Base-by-base conservation (phyloP, 2,329 filamentous ascomycete species). In the Scortechinia acanthostroma region DNA sequence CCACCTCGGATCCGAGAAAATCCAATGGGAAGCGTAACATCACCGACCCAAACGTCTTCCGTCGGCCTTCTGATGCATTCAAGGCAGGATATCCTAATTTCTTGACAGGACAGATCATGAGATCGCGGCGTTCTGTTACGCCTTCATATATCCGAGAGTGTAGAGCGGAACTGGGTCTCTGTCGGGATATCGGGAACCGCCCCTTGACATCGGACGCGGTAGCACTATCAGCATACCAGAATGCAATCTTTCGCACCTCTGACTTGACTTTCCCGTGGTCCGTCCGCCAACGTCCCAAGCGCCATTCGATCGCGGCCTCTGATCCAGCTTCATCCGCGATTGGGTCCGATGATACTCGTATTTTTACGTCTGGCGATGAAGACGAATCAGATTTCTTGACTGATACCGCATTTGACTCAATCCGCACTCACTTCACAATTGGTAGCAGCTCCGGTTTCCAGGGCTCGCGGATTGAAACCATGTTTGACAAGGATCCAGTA, bases 361-460 rank as follows among this genome's bases (percentile, higher is more conserved):
- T 72, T 22, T 67, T 77, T 50, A 71, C 71, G 33, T 79, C 74
- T 19, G 67, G 71, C 22, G 77, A 81, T 49, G 78, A 80, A 51
- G 76, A 80, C 52, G 80, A 80, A 49, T 71, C 71, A 42, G 79
- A 82, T 52, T 68, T 76, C 50, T 70, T 76, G 52, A 81, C 76
- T 51, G 79, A 83, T 50, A 79, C 73, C 20, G 68, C 73, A 15
- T 83, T 76, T 61, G 79, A 83, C 59, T 83, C 79, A 43, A 64
- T 81, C 47, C 76, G 75, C 47, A 83, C 78, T 6, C 69, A 75
- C 52, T 71, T 72, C 44, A 78, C 76, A 10, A 30, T 6, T 15
- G 17, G 17, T 17, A 19, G 10, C 17, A 19, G 17, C 10, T 13
- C 10, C 13, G 35, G 6, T 10, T 13, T 19, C 35, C 10, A 19